Evolutionary conservation across 345 rosid genomes (phyloP).

Genomic region (Anastatica hierochuntica): DNA sequence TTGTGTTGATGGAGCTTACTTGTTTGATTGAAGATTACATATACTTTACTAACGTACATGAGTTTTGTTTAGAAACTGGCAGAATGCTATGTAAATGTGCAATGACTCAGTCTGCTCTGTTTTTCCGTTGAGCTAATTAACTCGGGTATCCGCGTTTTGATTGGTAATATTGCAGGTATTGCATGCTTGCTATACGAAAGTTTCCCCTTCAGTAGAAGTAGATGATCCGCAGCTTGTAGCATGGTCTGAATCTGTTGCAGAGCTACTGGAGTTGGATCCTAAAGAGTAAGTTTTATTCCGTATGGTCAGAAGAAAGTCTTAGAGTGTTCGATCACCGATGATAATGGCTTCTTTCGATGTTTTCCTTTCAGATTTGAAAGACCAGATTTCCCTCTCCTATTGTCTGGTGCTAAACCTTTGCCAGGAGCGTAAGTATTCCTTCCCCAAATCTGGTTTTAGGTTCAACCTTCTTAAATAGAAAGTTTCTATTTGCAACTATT

Average conservation of each 20-base stretch:
- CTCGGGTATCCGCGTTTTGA: too few species aligned
- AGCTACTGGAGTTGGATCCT: constrained; percentile 66
- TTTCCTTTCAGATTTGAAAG: constrained; percentile 78
- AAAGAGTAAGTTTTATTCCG: constrained; percentile 61
- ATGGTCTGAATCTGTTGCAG: constrained; percentile 87
- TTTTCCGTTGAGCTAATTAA: too few species aligned
- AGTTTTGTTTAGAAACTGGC: not conserved
- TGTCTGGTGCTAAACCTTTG: constrained; percentile 69
- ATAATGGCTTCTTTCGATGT: not conserved
- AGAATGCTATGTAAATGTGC: not conserved
- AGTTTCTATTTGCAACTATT: constrained; percentile 5
- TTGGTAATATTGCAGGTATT: constrained; percentile 43
- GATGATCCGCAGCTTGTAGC: constrained; percentile 90
- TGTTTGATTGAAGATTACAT: not conserved
- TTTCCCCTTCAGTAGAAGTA: constrained; percentile 72
- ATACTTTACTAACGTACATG: not conserved
- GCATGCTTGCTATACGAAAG: constrained; percentile 83
- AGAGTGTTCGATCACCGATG: not conserved
- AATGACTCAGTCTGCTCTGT: not conserved
- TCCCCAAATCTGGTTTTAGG: not conserved
- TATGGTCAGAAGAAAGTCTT: not conserved
- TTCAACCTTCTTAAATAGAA: not conserved
- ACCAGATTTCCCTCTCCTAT: constrained; percentile 63
- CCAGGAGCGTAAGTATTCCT: constrained; percentile 60
- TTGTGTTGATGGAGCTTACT: not conserved